Conservation (phyloP, 1,284 basidiomycete species). For the Ganoderma multipileum region DNA sequence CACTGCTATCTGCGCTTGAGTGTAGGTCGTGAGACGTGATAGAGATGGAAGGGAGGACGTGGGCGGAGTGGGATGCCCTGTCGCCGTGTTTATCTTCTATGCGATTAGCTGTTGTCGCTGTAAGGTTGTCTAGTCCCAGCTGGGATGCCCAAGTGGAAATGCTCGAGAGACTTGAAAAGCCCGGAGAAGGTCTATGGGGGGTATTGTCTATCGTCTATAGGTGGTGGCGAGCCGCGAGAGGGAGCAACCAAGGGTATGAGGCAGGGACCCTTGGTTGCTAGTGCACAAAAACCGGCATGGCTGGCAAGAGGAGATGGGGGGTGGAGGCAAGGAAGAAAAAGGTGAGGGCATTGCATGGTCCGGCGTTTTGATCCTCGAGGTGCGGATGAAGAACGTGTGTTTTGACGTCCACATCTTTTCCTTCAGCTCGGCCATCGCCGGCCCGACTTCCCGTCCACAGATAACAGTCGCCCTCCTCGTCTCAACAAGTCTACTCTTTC, state of each 20-base stretch:
- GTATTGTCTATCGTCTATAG: constrained; percentile 41
- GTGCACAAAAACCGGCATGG: constrained; percentile 45
- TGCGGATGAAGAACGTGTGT: constrained; percentile 22
- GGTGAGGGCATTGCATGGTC: constrained; percentile 3
- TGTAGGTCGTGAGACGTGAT: constrained; percentile 43
- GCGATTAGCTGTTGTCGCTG: constrained; percentile 2
- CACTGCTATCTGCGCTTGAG: constrained; percentile 41
- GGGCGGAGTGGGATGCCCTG: constrained; percentile 39
- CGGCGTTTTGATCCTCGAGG: constrained; percentile 1
- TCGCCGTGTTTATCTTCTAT: constrained; percentile 25
- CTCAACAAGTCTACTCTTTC: neutral
- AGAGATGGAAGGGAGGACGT: constrained; percentile 56
- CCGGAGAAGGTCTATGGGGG: constrained; percentile 31
- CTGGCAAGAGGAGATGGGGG: constrained; percentile 30
- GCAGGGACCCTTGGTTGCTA: constrained; percentile 41
- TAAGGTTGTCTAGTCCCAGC: constrained; percentile 4
- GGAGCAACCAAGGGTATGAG: constrained; percentile 36
- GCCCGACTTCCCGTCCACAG: neutral
- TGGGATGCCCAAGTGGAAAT: constrained; percentile 7
- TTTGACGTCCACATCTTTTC: constrained; percentile 20
- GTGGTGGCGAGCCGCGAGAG: constrained; percentile 19
- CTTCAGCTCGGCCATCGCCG: constrained; percentile 33
- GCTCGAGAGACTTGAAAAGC: constrained; percentile 8
- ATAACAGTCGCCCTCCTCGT: neutral
- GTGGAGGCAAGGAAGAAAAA: constrained; percentile 15